Conservation (phyloP, 495 filamentous ascomycete species). For the Articulospora tetracladia region DNA sequence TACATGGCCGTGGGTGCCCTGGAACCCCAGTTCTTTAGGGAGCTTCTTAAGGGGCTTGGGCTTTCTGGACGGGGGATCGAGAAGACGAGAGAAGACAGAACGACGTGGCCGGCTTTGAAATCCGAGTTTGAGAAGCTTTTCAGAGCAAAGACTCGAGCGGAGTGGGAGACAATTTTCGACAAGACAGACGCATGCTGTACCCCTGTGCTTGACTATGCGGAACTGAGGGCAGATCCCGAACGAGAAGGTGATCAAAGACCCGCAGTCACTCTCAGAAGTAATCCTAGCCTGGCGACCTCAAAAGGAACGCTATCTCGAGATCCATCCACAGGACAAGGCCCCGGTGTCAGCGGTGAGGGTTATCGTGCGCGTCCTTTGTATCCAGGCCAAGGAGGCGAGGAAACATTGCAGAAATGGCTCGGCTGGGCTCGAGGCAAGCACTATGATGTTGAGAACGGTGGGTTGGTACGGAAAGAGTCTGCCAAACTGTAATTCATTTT, state of each 20-base stretch:
- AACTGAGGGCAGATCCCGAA: conserved; percentile 57
- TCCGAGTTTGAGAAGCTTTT: conserved; percentile 60
- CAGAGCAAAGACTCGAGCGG: conserved; percentile 64
- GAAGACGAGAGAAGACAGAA: conserved; percentile 46
- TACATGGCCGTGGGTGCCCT: conserved; percentile 90
- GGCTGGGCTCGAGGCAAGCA: conserved; percentile 71
- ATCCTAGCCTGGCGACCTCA: conserved; percentile 49
- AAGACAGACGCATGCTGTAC: conserved; percentile 90
- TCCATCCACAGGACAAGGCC: conserved; percentile 41
- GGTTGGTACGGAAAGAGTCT: conserved; percentile 41
- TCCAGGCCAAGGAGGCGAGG: conserved; percentile 68
- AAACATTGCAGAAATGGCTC: conserved; percentile 68
- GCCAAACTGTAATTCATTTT: conserved; percentile 22
- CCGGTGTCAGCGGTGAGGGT: conserved; percentile 50
- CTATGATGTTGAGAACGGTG: conserved; percentile 60
- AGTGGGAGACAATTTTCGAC: conserved; percentile 86
- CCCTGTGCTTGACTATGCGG: conserved; percentile 70
- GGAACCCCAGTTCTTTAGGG: conserved; percentile 78
- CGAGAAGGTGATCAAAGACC: conserved; percentile 71
- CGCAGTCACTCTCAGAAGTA: conserved; percentile 61
- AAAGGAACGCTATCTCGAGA: conserved; percentile 19
- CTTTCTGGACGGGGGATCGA: conserved; percentile 52
- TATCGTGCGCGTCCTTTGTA: conserved; percentile 57
- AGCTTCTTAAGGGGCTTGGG: conserved; percentile 60
- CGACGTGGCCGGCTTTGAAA: conserved; percentile 61